Evolutionary conservation across 768 basidiomycete species (phyloP).

Genomic region (Baorangia bicolor): DNA sequence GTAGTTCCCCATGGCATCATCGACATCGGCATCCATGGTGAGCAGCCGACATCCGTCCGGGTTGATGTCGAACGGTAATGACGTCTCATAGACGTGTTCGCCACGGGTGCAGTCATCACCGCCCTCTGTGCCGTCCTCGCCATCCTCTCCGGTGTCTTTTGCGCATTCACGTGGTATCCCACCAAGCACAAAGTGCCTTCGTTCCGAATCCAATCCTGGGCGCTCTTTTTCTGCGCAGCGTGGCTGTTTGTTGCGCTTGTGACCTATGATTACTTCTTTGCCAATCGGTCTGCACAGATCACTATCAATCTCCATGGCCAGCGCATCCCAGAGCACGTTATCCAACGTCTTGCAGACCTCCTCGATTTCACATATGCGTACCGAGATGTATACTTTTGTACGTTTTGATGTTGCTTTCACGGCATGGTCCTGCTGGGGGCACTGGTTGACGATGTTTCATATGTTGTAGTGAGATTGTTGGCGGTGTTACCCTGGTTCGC

Average conservation of each 20-base stretch:
- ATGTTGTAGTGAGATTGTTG: constrained; percentile 42
- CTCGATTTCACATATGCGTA: constrained; percentile 45
- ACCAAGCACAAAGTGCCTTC: neutral
- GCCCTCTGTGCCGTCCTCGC: constrained; percentile 35
- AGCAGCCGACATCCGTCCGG: neutral
- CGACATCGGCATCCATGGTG: constrained; percentile 14
- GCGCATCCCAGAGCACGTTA: constrained; percentile 35
- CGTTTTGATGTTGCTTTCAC: neutral
- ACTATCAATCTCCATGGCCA: constrained; percentile 40
- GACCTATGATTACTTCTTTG: constrained; percentile 47
- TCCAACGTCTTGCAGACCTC: constrained; percentile 37
- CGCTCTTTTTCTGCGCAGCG: constrained; percentile 41
- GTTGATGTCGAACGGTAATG: neutral
- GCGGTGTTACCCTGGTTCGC: constrained; percentile 57
- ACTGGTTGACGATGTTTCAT: neutral
- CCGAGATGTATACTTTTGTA: constrained; percentile 47
- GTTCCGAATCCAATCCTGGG: constrained; percentile 36
- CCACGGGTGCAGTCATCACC: constrained; percentile 38
- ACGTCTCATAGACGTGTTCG: constrained; percentile 37
- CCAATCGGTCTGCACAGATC: constrained; percentile 45
- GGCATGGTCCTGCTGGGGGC: neutral
- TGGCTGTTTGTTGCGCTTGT: constrained; percentile 52
- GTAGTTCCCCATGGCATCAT: constrained; percentile 6
- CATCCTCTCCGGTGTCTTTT: constrained; percentile 30
- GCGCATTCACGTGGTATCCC: constrained; percentile 22